Evolutionary conservation across 2,329 filamentous ascomycete species (phyloP).

Genomic region (Xylariaceae sp.): DNA sequence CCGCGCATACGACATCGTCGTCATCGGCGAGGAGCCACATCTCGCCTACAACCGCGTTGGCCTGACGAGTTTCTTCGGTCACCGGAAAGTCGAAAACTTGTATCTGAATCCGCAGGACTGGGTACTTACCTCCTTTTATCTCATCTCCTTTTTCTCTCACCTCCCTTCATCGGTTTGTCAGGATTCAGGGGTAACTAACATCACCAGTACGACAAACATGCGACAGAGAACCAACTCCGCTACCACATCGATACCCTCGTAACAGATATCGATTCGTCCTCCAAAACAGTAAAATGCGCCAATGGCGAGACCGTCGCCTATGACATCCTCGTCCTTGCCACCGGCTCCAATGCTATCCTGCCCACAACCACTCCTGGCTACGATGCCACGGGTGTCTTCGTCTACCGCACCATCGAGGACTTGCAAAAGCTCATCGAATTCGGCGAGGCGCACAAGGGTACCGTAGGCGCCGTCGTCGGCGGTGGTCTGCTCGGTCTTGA

Average conservation of each 20-base stretch:
- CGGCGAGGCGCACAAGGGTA: constrained; percentile 59
- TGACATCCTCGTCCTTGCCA: constrained; percentile 77
- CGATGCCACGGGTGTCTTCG: constrained; percentile 78
- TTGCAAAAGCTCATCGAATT: constrained; percentile 71
- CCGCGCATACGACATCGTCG: constrained; percentile 72
- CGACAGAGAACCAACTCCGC: constrained; percentile 61
- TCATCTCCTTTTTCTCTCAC: not conserved
- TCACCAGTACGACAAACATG: constrained; percentile 54
- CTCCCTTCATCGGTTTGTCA: not conserved
- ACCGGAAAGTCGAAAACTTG: constrained; percentile 78
- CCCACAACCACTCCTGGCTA: constrained; percentile 67
- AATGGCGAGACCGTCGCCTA: constrained; percentile 67
- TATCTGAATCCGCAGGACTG: constrained; percentile 82
- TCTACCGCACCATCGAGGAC: constrained; percentile 82
- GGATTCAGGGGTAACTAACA: not conserved
- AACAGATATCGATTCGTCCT: constrained; percentile 57
- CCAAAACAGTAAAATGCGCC: constrained; percentile 65
- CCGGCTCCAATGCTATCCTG: constrained; percentile 77
- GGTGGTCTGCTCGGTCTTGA: constrained; percentile 82
- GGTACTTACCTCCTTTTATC: constrained; percentile 41
- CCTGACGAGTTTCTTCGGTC: constrained; percentile 82
- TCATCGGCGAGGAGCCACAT: constrained; percentile 83
- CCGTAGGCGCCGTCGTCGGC: constrained; percentile 71
- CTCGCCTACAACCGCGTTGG: constrained; percentile 89
- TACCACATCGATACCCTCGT: constrained; percentile 73